Base-by-base conservation (phyloP, 257 asterid genomes). In the Nicotiana paniculata region DNA sequence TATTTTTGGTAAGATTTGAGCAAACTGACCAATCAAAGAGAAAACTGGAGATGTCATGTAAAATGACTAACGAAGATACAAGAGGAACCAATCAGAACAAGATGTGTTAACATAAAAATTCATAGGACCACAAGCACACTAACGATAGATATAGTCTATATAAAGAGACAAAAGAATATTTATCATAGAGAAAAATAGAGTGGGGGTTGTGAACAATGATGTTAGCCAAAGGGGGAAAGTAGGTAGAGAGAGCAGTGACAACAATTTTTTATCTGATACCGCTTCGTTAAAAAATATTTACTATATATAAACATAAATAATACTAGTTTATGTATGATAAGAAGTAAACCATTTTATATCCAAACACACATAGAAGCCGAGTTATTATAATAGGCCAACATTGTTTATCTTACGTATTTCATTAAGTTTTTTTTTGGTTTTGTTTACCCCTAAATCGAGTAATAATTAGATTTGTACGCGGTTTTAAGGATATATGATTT, bases 111-210 rank as follows among this genome's bases (percentile, higher is more conserved):
- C 7, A 43, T 4, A 43, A 70, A 43, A 18, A 5, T 21, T 11
- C 15, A 5, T 43, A 46, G 78, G 78, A 72, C 78, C 78, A 72
- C 78, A 46, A 72, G 24, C 11, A 72, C 78, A 72, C n/a, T 72
- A 72, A 46, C 46, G 6, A 70, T 46, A 51, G 77, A 37, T n/a
- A 39, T 69, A 17, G 77, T 69, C 57, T 43, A 70, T 43, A 12
- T 39, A 43, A 72, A 72, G 59, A 46, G 37, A 43, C 24, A 72
- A 72, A 24, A 1, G 13, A 24, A 3, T 72, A 46, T 24, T 72
- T 59, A 55, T n/a, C 11, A 7, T 0, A 70, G 11, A 70, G 30
- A 69, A 68, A 37, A 39, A 65, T 67, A 17, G 13, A 30, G 1
- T 64, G 13, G 70, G 70, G 43, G 8, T 37, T 37, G 43, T 37